Conservation (phyloP, 2,329 filamentous ascomycete genomes). For the Hypoxylon rubiginosum region DNA sequence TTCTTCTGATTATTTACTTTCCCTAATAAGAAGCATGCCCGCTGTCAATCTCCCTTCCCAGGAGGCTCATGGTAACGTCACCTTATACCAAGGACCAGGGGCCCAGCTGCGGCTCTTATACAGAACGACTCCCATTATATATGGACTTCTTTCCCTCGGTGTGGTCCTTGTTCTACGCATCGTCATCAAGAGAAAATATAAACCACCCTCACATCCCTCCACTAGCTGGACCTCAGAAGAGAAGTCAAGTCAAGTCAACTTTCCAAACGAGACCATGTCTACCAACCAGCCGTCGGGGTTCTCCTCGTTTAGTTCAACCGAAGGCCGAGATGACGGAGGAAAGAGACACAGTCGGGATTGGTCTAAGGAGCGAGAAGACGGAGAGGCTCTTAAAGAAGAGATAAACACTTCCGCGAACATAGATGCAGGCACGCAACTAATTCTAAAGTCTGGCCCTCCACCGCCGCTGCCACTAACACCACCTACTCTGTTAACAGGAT, state of each 20-base stretch:
- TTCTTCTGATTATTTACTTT: constrained; percentile 46
- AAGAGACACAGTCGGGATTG: constrained; percentile 15
- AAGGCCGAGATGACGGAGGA: constrained; percentile 21
- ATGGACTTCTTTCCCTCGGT: constrained; percentile 44
- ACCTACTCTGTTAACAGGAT: constrained; percentile 58
- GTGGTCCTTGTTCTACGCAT: constrained; percentile 41
- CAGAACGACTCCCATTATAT: constrained; percentile 36
- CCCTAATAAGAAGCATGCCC: constrained; percentile 57
- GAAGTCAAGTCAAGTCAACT: constrained; percentile 52
- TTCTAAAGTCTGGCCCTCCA: constrained; percentile 56
- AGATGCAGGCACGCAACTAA: constrained; percentile 50
- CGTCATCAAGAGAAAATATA: constrained; percentile 43
- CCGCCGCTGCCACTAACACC: constrained; percentile 65
- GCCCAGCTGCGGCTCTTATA: constrained; percentile 47
- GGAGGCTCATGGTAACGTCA: constrained; percentile 49
- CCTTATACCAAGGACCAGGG: constrained; percentile 47
- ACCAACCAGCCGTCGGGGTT: constrained; percentile 41
- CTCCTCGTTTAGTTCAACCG: constrained; percentile 27
- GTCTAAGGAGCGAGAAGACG: constrained; percentile 34
- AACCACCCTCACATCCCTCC: constrained; percentile 28
- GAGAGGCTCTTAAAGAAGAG: constrained; percentile 28
- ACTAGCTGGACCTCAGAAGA: constrained; percentile 44
- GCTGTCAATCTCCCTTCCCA: constrained; percentile 52
- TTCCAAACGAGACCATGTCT: constrained; percentile 47
- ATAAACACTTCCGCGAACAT: constrained; percentile 24